Percentiles rank a stretch among this genome's conserved stretches.
phyloP scores from a whole-genome alignment of 1,284 basidiomycete species.

The Cryptococcus hybrid region DNA sequence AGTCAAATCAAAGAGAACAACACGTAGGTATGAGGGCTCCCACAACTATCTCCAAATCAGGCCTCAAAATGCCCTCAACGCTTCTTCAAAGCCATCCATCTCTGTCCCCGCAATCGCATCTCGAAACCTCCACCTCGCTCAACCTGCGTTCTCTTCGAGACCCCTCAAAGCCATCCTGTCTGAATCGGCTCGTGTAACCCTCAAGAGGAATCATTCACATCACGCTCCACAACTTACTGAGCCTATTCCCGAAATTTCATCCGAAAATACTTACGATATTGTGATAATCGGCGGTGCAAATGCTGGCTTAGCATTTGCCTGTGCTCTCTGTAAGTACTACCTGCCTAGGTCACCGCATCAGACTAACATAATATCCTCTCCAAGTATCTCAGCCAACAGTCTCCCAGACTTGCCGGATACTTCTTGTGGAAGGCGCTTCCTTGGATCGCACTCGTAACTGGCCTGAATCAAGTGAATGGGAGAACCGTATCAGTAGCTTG shows the following conservation, averaged over 20 bases:
- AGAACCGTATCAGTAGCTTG: slow-evolving; percentile 86
- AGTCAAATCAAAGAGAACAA: too few relatives aligned
- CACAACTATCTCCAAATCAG: not conserved
- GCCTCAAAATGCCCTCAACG: not conserved
- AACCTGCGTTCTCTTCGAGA: not conserved
- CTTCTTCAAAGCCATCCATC: not conserved
- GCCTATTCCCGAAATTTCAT: slow-evolving; percentile 17
- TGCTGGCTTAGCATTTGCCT: slow-evolving; percentile 84
- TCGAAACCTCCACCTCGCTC: not conserved
- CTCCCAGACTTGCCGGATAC: slow-evolving; percentile 59
- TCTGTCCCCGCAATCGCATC: not conserved
- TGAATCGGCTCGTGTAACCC: not conserved
- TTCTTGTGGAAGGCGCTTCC: slow-evolving; percentile 77
- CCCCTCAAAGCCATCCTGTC: too few relatives aligned
- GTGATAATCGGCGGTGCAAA: slow-evolving; percentile 95
- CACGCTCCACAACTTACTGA: not conserved
- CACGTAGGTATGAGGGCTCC: not conserved
- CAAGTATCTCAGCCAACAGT: slow-evolving; percentile 59
- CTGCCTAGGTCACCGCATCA: not conserved
- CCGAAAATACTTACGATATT: slow-evolving; percentile 61
- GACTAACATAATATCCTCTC: not conserved
- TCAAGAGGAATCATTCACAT: not conserved
- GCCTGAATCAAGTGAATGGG: slow-evolving; percentile 63
- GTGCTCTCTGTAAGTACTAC: slow-evolving; percentile 67
- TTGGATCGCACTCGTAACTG: slow-evolving; percentile 68